These are phyloP conservation scores for Rhizopogon vinicolor DNA, from an alignment of 768 basidiomycete genomes.

Conservation along the genomic window DNA sequence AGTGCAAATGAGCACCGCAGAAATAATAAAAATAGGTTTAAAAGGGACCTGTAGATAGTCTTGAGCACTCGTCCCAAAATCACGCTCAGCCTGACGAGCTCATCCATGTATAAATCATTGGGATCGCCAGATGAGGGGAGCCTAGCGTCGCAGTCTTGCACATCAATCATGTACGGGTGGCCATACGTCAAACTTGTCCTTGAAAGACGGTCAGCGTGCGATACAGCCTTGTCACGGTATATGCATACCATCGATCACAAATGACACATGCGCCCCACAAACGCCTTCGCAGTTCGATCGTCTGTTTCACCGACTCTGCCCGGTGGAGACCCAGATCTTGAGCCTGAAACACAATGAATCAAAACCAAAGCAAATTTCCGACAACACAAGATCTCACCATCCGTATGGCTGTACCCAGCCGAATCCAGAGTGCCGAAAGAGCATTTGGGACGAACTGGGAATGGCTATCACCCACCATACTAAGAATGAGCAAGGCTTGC, in stretches of 20 bases:
- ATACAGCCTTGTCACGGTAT: neutral
- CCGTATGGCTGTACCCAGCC: conserved; percentile 84
- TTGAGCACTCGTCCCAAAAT: conserved; percentile 89
- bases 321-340: conserved; percentile 96
- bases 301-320: conserved; percentile 79
- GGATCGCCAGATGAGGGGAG: conserved; percentile 85
- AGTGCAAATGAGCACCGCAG: conserved; percentile 8
- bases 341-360: conserved; percentile 47
- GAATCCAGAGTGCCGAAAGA: conserved; percentile 80
- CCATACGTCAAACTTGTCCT: conserved; percentile 90
- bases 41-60: conserved; percentile 79
- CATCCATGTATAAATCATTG: conserved; percentile 78
- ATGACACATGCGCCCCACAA: conserved; percentile 96
- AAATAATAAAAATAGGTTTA: neutral
- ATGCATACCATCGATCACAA: conserved; percentile 80
- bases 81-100: conserved; percentile 88
- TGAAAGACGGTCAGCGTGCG: conserved; percentile 7
- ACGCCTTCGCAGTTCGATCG: conserved; percentile 82
- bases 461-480: conserved; percentile 88
- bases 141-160: conserved; percentile 93
- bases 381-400: conserved; percentile 60
- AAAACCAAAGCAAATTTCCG: conserved; percentile 6
- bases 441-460: conserved; percentile 85
- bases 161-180: conserved; percentile 93
- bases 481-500: conserved; percentile 79